phyloP scores from a whole-genome alignment of 352 stramenopile species.

The Phytophthora europaea region DNA sequence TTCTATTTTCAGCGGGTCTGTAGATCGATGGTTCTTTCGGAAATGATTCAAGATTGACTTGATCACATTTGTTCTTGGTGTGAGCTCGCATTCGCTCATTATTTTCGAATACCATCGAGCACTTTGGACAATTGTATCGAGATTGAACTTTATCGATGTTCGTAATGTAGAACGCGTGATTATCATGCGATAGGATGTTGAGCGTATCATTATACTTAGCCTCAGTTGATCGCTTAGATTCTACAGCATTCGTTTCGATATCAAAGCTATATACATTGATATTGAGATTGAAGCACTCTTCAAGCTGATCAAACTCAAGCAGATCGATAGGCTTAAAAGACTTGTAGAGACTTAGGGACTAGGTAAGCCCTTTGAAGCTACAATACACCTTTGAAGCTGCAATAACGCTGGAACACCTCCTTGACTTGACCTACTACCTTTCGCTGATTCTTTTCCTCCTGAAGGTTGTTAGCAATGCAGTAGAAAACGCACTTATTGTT shows the following conservation, averaged over 20 bases:
- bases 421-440: background rate
- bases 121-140: background rate
- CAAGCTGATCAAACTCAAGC: background rate
- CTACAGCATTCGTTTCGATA: background rate
- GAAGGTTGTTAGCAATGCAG: background rate
- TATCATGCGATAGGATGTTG: background rate
- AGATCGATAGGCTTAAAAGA: no score
- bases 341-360: no score
- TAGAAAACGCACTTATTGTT: background rate
- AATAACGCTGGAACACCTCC: background rate
- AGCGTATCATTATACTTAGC: background rate
- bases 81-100: background rate
- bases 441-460: background rate
- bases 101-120: background rate
- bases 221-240: background rate
- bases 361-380: no score
- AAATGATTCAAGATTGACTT: background rate
- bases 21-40: background rate
- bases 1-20: no score
- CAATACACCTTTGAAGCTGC: background rate
- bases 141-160: background rate
- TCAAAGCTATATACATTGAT: background rate
- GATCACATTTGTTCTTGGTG: background rate
- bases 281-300: background rate
- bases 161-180: background rate